Evolutionary conservation across 2,329 filamentous ascomycete genomes (phyloP), one percentile per base, ranked within the genome.

Genomic region (Herpotrichia juniperi): DNA sequence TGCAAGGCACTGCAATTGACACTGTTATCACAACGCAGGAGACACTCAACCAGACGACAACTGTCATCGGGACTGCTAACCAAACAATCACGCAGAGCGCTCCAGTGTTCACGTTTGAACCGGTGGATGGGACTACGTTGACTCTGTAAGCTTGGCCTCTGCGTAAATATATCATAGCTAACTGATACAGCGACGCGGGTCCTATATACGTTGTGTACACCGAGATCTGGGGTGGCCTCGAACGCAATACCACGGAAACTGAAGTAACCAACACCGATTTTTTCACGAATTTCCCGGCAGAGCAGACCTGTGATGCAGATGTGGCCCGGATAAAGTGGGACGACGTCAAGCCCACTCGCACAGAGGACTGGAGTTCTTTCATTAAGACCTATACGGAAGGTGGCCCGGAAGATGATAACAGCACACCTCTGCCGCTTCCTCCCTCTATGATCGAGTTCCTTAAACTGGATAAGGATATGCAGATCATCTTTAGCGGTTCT

Each of bases 131-230:
- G 50, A 31, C 50, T 55, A 24, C 47, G 6, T 31, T 56, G 12
- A 46, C 49, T 12, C 22, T 57, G 39, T 50, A 45, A 49, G 53
- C 31, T 16, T 39, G 3, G 22, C 2, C 12, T 48, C n/a, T 40
- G 12, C 12, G 4, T 31, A 14, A 44, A 25, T 2, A 8, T 9
- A 8, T 9, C 21, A 31, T 19, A 17, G 24, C 52, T 55, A 48
- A 46, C 9, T 12, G 59, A 3, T 51, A 50, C 14, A 51, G 68
- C 19, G 50, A 59, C 10, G 62, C 61, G 19, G 68, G 67, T 1
- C 64, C 67, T 5, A 70, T 66, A 1, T 73, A 71, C 48, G 56
- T 73, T 1, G 58, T 68, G 8, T 73, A 71, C 47, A 61, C 62
- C 12, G 48, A 57, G 16, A 30, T 73, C 2, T 58, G 44, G 9